Evolutionary conservation across 805 yeast genomes (phyloP).

Genomic region (Starmerella potacharoeniae): DNA sequence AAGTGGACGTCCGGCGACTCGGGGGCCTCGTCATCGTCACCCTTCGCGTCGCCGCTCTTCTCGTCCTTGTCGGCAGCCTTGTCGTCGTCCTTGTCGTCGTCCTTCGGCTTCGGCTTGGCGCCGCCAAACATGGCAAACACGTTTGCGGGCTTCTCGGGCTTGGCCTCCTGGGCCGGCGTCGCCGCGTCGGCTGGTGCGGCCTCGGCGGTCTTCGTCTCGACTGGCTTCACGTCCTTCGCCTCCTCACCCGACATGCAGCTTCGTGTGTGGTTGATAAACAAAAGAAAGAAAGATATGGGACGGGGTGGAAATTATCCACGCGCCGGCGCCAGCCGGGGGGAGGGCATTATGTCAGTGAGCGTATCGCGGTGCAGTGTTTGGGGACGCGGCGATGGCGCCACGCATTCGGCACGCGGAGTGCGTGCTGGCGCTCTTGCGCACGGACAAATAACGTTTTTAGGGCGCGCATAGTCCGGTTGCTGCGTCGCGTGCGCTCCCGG

Average conservation of each 20-base stretch:
- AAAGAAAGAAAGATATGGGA: not conserved
- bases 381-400: too few relatives aligned
- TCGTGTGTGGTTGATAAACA: not conserved
- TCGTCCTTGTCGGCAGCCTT: slow-evolving; percentile 49
- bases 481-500: too few relatives aligned
- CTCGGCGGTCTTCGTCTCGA: slow-evolving; percentile 6
- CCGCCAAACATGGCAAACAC: slow-evolving; percentile 96
- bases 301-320: not conserved
- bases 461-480: too few relatives aligned
- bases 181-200: not conserved
- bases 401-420: too few relatives aligned
- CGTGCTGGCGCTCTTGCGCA: too few relatives aligned
- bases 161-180: not conserved
- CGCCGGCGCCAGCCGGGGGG: not conserved
- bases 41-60: slow-evolving; percentile 39
- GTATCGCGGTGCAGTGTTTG: not conserved
- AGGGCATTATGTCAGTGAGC: slow-evolving; percentile 1
- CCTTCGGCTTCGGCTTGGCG: slow-evolving; percentile 48
- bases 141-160: slow-evolving; percentile 28
- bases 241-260: slow-evolving; percentile 14
- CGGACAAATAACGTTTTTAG: too few relatives aligned
- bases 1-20: slow-evolving; percentile 82
- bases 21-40: slow-evolving; percentile 47
- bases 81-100: slow-evolving; percentile 38
- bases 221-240: slow-evolving; percentile 11